Evolutionary conservation across 257 asterid genomes (phyloP).

Genomic region (Petrea volubilis): DNA sequence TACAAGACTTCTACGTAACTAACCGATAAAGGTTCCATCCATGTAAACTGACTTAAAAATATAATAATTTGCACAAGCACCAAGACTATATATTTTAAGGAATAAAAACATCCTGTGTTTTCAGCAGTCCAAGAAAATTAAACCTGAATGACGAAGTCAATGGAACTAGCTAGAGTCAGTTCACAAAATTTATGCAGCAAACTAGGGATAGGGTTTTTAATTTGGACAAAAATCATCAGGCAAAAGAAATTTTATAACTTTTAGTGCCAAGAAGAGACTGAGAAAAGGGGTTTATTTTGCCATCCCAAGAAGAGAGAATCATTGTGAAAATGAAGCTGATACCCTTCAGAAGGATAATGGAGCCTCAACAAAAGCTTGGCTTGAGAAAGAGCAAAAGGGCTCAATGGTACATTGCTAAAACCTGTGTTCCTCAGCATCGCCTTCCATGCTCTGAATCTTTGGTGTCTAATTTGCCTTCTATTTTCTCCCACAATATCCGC

Average conservation of each 20-base stretch:
- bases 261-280: constrained; percentile 93
- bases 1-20: no score
- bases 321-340: constrained; percentile 61
- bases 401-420: constrained; percentile 60
- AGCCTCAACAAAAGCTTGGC: constrained; percentile 83
- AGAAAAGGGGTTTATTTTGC: constrained; percentile 92
- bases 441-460: constrained; percentile 82
- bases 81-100: constrained; percentile 24
- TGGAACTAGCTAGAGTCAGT: no score
- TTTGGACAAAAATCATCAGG: not conserved
- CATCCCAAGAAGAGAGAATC: constrained; percentile 88
- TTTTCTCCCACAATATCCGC: constrained; percentile 65
- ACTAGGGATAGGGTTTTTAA: constrained; percentile 66
- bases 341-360: constrained; percentile 96
- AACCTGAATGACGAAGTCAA: constrained; percentile 27
- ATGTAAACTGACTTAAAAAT: not conserved
- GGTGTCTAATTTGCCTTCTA: constrained; percentile 73
- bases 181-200: constrained; percentile 39
- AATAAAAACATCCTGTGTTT: constrained; percentile 26
- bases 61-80: not conserved
- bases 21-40: no score
- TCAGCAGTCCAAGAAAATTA: constrained; percentile 41
- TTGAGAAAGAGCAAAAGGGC: constrained; percentile 83
- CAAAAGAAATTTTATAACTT: no score
- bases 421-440: constrained; percentile 62